Conservation (phyloP, 192 early-diverging fungal species). For the Coemansia sp. region DNA sequence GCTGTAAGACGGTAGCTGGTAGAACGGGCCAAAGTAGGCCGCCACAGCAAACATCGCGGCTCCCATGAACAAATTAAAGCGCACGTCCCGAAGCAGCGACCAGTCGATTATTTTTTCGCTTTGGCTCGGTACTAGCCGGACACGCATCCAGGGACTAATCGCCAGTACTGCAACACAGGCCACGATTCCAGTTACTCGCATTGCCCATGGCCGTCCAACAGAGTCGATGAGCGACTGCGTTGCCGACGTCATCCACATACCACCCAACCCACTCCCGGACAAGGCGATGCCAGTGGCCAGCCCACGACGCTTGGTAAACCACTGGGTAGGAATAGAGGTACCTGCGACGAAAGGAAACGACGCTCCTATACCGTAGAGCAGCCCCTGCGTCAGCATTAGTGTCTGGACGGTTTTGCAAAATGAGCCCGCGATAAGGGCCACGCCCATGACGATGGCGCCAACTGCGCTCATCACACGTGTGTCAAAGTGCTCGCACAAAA, state of each 20-base stretch:
- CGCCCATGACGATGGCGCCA: slow-evolving; percentile 51
- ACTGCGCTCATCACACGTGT: slow-evolving; percentile 44
- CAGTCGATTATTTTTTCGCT: slow-evolving; percentile 49
- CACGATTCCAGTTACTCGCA: slow-evolving; percentile 58
- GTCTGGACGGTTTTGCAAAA: slow-evolving; percentile 42
- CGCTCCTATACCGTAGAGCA: slow-evolving; percentile 56
- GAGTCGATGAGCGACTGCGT: slow-evolving; percentile 47
- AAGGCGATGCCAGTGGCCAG: slow-evolving; percentile 60
- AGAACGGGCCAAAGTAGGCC: slow-evolving; percentile 57
- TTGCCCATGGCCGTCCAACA: slow-evolving; percentile 58
- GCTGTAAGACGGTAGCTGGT: slow-evolving; percentile 52
- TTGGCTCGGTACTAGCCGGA: slow-evolving; percentile 39
- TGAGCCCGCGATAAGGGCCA: slow-evolving; percentile 42
- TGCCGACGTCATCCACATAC: slow-evolving; percentile 59
- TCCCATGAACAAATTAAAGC: slow-evolving; percentile 43
- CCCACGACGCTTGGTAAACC: slow-evolving; percentile 55
- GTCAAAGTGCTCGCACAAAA: slow-evolving; percentile 56
- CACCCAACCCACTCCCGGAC: slow-evolving; percentile 57
- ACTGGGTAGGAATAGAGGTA: slow-evolving; percentile 52
- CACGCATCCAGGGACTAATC: slow-evolving; percentile 53
- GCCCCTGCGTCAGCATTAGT: slow-evolving; percentile 56
- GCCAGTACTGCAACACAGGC: slow-evolving; percentile 42
- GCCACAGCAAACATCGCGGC: slow-evolving; percentile 44
- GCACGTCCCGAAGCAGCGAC: slow-evolving; percentile 35
- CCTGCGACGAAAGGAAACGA: slow-evolving; percentile 57